Base-by-base conservation (phyloP, 257 asterid genomes). In the Ajuga chamaepitys region DNA sequence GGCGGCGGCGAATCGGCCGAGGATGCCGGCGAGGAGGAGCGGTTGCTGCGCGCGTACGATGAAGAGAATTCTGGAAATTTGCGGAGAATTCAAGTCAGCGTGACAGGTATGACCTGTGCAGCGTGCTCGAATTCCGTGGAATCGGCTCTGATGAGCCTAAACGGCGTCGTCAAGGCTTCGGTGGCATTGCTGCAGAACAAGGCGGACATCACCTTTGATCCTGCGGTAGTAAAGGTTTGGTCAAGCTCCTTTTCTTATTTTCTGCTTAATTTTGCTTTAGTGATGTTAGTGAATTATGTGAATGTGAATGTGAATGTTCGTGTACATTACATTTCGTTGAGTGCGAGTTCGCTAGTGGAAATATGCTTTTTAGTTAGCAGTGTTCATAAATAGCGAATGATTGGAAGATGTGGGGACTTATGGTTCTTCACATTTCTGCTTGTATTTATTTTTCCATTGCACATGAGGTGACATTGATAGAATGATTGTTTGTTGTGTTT, bases 51-150 rank as follows among this genome's bases (percentile, higher is more conserved):
- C 55, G 76, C 80, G 4, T 75, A 82, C 18, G 93, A 90, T 24
- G 87, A 74, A 14, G 87, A 68, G 48, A 75, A 69, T 45, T 66
- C 71, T 0, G 80, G 46, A 25, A 74, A 75, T 81, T 75, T 86
- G 73, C 82, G 77, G 70, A 82, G 85, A 68, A 82, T 94, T 74
- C 89, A 88, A 78, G 95, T 86, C 62, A 73, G 84, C 70, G 95
- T 94, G 7, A 82, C 81, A 44, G 99, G 99, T 78, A 94, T 94
- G 99, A 94, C 97, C 4, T 94, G 99, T 74, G 95, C 99, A 1
- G 97, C 99, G 21, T 94, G 99, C 81, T 88, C 96, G 3, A 88
- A 76, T 75, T 94, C 99, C 46, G 97, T 94, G 13, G 97, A 90
- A 77, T 84, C 86, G 68, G 97, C 96, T 74, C 82, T 94, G 13